Base-by-base conservation (phyloP, 2,329 filamentous ascomycete genomes). In the Arthrobotrys sinensis region DNA sequence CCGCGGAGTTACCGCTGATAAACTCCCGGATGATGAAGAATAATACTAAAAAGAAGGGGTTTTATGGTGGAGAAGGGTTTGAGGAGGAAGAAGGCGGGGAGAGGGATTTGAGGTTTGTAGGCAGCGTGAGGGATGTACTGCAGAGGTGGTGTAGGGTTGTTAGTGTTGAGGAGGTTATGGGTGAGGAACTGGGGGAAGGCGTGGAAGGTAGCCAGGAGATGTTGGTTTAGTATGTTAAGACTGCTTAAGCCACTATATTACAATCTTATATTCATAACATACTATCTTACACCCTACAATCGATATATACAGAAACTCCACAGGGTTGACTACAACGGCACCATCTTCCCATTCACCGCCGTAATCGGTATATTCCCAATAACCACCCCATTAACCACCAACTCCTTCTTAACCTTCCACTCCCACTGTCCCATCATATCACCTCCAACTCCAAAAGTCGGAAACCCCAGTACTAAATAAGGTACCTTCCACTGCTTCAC, bases 1-100 rank as follows among this genome's bases (percentile, higher is more conserved):
- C 34, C 10, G 67, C 75, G 5, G 67, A 78, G 16, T 10, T 78
- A 11, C 75, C 75, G 24, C 50, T 78, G 24, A 60, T 78, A 12
- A 78, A 78, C 46, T 67, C 62, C 8, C 10, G 62, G 12, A 78
- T 78, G 75, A 78, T 78, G 75, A 66, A 57, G 45, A 78, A 78
- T 24, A 78, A 78, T 36, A 78, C 43, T 4, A 71, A 67, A 24
- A 66, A 69, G 36, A 76, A 76, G 45, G 71, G 63, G 1, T 76
- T 69, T 34, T 76, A 76, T 28, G 64, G 65, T 21, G 72, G 65
- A 1, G 72, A 76, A 50, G 71, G 71, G 21, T 76, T 76, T 28
- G 71, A 76, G n/a, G 55, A 76, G 16, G 75, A 68, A 14, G 52
- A 38, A 36, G 38, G 19, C 8, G 62, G 52, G 8, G 60, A 67